A percentile compares a stretch with the other conserved stretches of the same genome.
These are phyloP conservation scores for Sphagnum contortum DNA, from an alignment of 225 moss, liverwort and hornwort species.

Conservation along the genomic window DNA sequence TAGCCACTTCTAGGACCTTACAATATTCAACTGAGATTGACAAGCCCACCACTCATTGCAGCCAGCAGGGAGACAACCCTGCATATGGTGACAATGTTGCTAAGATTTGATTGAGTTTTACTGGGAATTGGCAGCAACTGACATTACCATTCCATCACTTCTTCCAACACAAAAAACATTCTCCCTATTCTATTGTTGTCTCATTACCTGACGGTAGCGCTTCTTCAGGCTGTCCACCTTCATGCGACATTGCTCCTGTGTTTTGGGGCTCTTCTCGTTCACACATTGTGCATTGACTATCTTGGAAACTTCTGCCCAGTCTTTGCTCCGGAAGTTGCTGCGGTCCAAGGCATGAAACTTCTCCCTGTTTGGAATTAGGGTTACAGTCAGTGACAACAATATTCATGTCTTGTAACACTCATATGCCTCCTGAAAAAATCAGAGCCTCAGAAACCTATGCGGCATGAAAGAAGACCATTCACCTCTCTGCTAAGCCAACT, in stretches of 20 bases:
- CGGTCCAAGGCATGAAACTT: conserved; percentile 61
- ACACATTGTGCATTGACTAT: conserved; percentile 38
- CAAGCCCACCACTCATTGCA: no score
- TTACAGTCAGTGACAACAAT: background rate
- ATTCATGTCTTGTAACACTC: background rate
- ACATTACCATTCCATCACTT: no score
- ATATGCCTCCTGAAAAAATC: background rate
- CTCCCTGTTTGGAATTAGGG: conserved; percentile 18
- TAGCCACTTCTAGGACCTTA: no score
- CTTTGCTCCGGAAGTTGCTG: conserved; percentile 61
- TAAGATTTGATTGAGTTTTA: no score
- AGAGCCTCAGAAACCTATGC: background rate
- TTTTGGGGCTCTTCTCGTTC: conserved; percentile 50
- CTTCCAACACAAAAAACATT: background rate
- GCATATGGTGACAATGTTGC: no score
- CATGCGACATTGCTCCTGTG: conserved; percentile 66
- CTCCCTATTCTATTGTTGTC: no score
- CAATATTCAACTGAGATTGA: no score
- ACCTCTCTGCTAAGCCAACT: no score
- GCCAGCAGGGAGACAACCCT: no score
- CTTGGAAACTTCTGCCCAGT: conserved; percentile 59
- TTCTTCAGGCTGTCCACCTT: conserved; percentile 68
- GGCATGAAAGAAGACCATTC: background rate
- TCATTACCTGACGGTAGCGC: conserved; percentile 49
- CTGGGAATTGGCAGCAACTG: no score